Evolutionary conservation across 768 basidiomycete species (phyloP), one percentile per base, ranked within the genome.

Genomic region (Phylloporus rhodoxanthus): DNA sequence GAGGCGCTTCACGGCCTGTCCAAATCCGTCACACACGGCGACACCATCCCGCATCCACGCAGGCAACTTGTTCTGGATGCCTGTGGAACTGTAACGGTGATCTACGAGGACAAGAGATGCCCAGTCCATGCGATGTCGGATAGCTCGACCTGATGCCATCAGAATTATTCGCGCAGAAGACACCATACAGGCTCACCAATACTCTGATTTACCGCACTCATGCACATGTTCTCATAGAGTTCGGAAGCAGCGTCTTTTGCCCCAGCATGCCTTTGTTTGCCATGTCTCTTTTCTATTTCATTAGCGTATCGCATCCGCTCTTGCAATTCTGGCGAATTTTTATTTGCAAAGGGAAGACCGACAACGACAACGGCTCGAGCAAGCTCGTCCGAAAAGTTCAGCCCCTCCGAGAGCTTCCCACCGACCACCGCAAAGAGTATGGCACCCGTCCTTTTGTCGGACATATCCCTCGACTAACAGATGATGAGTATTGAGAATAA

Each of bases 191-290:
- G 37, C 84, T 48, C 43, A 90, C 94, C 95, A 53, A 99, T 96
- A 48, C 89, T 91, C 65, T 99, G 95, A 68, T 99, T 99, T 45
- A 99, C 93, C 0, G 93, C 89, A 55, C 85, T 87, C 85, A 89
- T 90, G 59, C 88, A 90, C 78, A 90, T 79, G 59, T 90, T 91
- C 72, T 89, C 87, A 65, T 93, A 97, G 47, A 95, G 71, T 68
- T 92, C 91, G 19, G 81, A 75, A 5, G 80, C 87, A 5, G 89
- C 85, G 55, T 89, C 82, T 48, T 78, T 81, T 49, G 72, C 63
- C 9, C 77, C 75, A 0, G 60, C 45, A 8, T 53, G 62, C 38
- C 61, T 63, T 52, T 57, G 66, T 25, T 62, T 54, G 2, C 70
- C 74, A 47, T 66, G 56, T 62, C 68, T 76, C 54, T 71, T 69